Base-by-base conservation (phyloP, 2,329 filamentous ascomycete species). In the Erysiphe pulchra region DNA sequence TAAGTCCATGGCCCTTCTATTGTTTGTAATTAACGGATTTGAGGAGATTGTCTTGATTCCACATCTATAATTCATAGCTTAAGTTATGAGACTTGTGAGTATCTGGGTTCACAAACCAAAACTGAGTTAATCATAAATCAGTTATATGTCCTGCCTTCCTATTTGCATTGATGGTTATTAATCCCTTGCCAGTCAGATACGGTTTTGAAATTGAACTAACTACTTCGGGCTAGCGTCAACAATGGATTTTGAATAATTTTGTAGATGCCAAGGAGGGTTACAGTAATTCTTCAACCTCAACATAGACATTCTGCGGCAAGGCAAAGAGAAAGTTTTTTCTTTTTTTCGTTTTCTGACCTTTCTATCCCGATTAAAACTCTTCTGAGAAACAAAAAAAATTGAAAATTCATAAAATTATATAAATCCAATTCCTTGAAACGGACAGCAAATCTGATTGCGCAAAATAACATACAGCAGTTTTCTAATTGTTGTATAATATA, bases 361-460 rank as follows among this genome's bases (percentile, higher is more conserved):
- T 52, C 52, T 54, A 52, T 49, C 51, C 55, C 47, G 59, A 59
- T 59, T 56, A 46, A 33, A 50, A 46, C 53, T 56, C 52, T 45
- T 48, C 50, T 55, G 54, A 56, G 54, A 54, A 47, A 48, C 50
- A 60, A 60, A 60, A 60, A 60, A 60, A 59, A 48, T 60, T 58
- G 56, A 60, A 60, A 60, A 60, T 50, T 51, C 50, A 53, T 52
- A 56, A 56, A 54, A 50, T 45, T 52, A 52, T 34, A 34, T n/a
- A 34, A 6, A 6, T 34, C n/a, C 33, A 34, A 5, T 34, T 34
- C 33, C 33, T n/a, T 34, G 2, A 34, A 34, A 5, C n/a, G 9
- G 9, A n/a, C 33, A 34, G n/a, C 33, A 34, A 10, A 34, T n/a
- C n/a, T 34, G 33, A 28, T 34, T 34, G 33, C 33, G 12, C 33